A percentile compares a stretch with the other conserved stretches of the same genome.
These are phyloP conservation scores for Wallacemonas sp. DNA, from an alignment of 208 protist species.

Conservation along the genomic window DNA sequence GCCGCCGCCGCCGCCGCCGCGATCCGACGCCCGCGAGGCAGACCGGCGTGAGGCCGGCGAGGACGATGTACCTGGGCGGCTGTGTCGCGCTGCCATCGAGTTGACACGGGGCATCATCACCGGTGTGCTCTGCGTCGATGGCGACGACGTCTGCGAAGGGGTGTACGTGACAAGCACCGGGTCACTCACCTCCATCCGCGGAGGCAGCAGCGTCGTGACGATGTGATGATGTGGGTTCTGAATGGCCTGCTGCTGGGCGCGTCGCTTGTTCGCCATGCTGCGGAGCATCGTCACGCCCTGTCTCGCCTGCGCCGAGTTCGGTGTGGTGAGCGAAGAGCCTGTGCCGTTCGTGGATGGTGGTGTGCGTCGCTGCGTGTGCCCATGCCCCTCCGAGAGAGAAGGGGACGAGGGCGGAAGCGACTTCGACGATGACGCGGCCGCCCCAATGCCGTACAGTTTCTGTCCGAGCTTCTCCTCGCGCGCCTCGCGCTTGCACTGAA, in stretches of 20 bases:
- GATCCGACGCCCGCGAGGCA: not conserved
- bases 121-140: not conserved
- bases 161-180: not conserved
- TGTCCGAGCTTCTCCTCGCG: constrained; percentile 26
- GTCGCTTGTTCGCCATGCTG: not conserved
- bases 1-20: not conserved
- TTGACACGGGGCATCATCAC: no score
- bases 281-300: not conserved
- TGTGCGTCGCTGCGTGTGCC: no score
- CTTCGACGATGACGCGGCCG: not conserved
- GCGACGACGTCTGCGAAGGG: not conserved
- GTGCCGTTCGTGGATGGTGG: no score
- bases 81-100: no score
- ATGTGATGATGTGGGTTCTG: constrained; percentile 20
- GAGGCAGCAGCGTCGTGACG: constrained; percentile 66
- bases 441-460: constrained; percentile 26
- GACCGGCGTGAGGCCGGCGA: not conserved
- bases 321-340: no score
- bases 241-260: constrained; percentile 30
- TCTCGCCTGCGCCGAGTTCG: not conserved
- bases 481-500: constrained; percentile 29
- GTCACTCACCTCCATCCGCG: constrained; percentile 39
- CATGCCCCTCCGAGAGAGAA: no score
- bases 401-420: no score
- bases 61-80: not conserved